Evolutionary conservation across 176 grass and related monocot species (phyloP), one percentile per base, ranked within the genome.

Genomic region (Triticum timopheevii): DNA sequence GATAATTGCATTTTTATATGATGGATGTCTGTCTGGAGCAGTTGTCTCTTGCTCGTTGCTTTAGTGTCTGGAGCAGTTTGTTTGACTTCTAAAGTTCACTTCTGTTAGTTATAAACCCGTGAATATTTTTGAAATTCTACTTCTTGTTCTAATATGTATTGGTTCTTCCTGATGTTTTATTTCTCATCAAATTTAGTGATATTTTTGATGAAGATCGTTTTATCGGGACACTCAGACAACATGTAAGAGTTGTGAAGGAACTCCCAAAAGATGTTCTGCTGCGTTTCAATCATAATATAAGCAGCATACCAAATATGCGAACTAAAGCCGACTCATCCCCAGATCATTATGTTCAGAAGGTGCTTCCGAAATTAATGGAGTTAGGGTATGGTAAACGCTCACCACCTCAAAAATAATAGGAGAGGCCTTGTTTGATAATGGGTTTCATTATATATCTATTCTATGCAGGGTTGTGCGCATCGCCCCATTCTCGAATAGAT

Each of bases 171-270:
- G 30, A 5, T 78, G 23, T 75, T 85, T 85, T 87, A 12, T 17
- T 97, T 84, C 87, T 87, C 87, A 98, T 94, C 87, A 93, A 96
- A 88, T 98, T 98, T 83, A 77, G 77, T 63, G 94, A 96, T 72
- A 96, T 98, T 82, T 98, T 98, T 93, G 88, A 96, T 5, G 94
- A 96, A 83, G 88, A 96, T 50, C 93, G 94, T 87, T 98, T 98
- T 84, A 94, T 93, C 33, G 84, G 88, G 59, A 89, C 87, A 10
- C 90, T 98, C 19, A 90, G 83, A 84, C 68, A 96, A 85, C 87
- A 98, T 83, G 88, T 98, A 86, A 90, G 85, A 69, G 82, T 98
- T 84, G 94, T 98, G 39, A 96, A 91, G 76, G 87, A 72, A 84
- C 85, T 98, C 44, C 94, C 97, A 34, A 67, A 74, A 80, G 94